Base-by-base conservation (phyloP, 1,284 basidiomycete species). In the Puccinia horiana region DNA sequence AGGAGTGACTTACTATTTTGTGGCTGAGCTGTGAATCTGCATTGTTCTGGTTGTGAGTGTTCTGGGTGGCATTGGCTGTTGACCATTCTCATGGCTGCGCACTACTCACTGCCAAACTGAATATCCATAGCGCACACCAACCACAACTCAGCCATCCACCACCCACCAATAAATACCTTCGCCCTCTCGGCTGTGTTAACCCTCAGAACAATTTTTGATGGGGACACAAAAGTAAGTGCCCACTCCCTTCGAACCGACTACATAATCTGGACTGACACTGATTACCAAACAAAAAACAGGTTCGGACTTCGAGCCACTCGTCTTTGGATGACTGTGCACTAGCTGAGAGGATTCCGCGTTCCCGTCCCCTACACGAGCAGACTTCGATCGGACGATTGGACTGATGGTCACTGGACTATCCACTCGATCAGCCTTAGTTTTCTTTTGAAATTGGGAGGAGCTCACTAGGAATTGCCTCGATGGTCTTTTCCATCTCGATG, bases 341-440 rank as follows among this genome's bases (percentile, higher is more conserved):
- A 40, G 40, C 56, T 76, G 74, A 76, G 37, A 76, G 58, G 74
- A 58, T 44, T 76, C 74, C 74, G 74, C 74, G 74, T 76, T 76
- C 74, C 74, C 74, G 74, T 76, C 74, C 74, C 74, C 74, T 58
- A 76, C 54, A 76, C 74, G 58, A 76, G 44, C 23, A 76, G 74
- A 76, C 56, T 32, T 63, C 49, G 23, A 42, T 40, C 14, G n/a
- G 11, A n/a, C 6, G n/a, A 23, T 76, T n/a, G 74, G 40, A 29
- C 2, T 61, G 74, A 63, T 76, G 74, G 74, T 76, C 74, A 61
- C 37, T 74, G 4, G 72, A 35, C 47, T 74, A n/a, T 56, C 72
- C 49, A 74, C 56, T 63, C 54, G 35, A 20, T n/a, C 56, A 61
- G 74, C 32, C 54, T 63, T 63, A 47, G 8, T 32, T 76, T 32